A percentile compares a stretch with the other conserved stretches of the same genome.
Evolutionary conservation across 2,329 filamentous ascomycete genomes (phyloP).

Genomic region (Knufia petricola): DNA sequence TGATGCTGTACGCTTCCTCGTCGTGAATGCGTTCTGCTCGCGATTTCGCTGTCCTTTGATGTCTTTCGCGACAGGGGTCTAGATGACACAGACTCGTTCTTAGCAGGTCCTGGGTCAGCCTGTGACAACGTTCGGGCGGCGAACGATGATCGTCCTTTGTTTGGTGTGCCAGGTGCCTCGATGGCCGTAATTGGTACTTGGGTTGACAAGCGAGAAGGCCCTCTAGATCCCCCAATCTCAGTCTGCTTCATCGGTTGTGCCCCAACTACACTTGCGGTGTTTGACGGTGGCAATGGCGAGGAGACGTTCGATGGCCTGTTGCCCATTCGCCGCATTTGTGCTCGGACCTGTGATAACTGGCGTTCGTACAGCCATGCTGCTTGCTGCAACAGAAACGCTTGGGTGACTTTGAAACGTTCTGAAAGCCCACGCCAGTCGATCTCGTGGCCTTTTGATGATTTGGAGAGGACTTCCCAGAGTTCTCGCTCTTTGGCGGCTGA

Average conservation of each 20-base stretch:
- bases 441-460: slow-evolving; percentile 65
- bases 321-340: slow-evolving; percentile 66
- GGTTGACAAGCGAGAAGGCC: slow-evolving; percentile 30
- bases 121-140: slow-evolving; percentile 14
- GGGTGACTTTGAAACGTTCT: slow-evolving; percentile 68
- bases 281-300: slow-evolving; percentile 35
- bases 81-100: slow-evolving; percentile 12
- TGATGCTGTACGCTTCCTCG: slow-evolving; percentile 22
- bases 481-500: slow-evolving; percentile 74
- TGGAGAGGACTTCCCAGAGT: slow-evolving; percentile 83
- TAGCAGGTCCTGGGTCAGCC: slow-evolving; percentile 1
- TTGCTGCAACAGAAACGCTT: slow-evolving; percentile 84
- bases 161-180: slow-evolving; percentile 19
- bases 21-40: slow-evolving; percentile 15
- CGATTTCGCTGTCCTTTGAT: slow-evolving; percentile 16
- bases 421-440: slow-evolving; percentile 68
- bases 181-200: slow-evolving; percentile 17
- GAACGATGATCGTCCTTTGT: slow-evolving; percentile 18
- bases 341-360: slow-evolving; percentile 79
- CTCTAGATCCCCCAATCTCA: slow-evolving; percentile 29
- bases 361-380: slow-evolving; percentile 88
- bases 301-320: slow-evolving; percentile 32
- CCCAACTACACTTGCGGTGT: slow-evolving; percentile 33
- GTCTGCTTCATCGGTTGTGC: slow-evolving; percentile 28
- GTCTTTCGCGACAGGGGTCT: slow-evolving; percentile 19